Evolutionary conservation across 257 asterid genomes (phyloP), one percentile per base, ranked within the genome.

Genomic region (Vinca minor): DNA sequence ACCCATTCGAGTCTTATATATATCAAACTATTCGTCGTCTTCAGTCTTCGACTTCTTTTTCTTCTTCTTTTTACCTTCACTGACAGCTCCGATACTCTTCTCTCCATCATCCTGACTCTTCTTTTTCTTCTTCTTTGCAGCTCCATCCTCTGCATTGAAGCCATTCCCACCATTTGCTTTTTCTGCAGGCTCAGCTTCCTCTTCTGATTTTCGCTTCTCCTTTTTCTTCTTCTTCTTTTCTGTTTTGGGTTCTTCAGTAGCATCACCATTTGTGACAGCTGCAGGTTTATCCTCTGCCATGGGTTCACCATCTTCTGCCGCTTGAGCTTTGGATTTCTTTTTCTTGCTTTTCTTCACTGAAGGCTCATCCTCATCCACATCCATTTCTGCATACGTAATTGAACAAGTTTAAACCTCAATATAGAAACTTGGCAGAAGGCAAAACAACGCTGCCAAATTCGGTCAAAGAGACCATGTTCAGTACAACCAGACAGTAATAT

Each of bases 171-270:
- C 85, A 20, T 55, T 64, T 60, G 36, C 73, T 28, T 60, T 67
- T 32, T 39, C 70, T 26, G 66, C 62, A 8, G 42, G 20, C 60
- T 53, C 73, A 36, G 62, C 76, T 53, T 78, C 82, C 17, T 70
- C 64, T 20, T 75, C 83, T 53, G 68, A 60, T 67, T 87, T 91
- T 67, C 91, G 72, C 77, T 87, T 87, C 78, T 85, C n/a, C n/a
- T n/a, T 75, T 56, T 73, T 85, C 69, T 85, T 89, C 86, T 86
- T 87, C 84, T 87, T 85, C 85, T 86, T 88, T 29, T 85, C 95
- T 0, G 84, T 75, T 79, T 81, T 88, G 3, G 84, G 87, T 79
- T 79, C 90, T 44, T 74, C 93, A 3, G 83, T 45, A 5, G 80
- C 81, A 46, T 74, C 83, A 39, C 85, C 87, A 63, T 80, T 86